A percentile compares a stretch with the other conserved stretches of the same genome.
Evolutionary conservation across 371 early-diverging fungal genomes (phyloP).

Genomic region (Mortierella sp.): DNA sequence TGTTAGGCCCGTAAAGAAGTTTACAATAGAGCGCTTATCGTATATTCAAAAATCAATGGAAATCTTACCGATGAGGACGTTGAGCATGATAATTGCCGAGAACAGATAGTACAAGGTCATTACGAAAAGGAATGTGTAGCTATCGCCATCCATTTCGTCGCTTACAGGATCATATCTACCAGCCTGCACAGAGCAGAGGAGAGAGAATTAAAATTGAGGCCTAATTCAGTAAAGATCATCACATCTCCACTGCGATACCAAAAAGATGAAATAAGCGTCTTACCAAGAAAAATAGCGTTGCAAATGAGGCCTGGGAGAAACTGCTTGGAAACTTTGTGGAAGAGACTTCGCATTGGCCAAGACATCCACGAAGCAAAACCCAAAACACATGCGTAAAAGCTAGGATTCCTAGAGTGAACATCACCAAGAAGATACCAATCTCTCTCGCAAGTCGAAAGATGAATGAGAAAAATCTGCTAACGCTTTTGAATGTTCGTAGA

Average conservation of each 20-base stretch:
- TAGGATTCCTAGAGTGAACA: neutral
- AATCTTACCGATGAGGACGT: conserved; percentile 21
- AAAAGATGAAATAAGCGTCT: neutral
- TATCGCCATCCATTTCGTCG: neutral
- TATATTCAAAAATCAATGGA: neutral
- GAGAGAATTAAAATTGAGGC: neutral
- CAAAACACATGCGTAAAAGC: conserved; percentile 1
- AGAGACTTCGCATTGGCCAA: too few species aligned
- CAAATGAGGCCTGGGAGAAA: neutral
- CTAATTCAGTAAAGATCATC: too few species aligned
- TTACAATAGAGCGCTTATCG: neutral
- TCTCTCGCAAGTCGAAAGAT: conserved; percentile 4
- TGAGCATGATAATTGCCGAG: conserved; percentile 17
- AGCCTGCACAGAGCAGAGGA: neutral
- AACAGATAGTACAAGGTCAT: conserved; percentile 23
- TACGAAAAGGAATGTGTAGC: conserved; percentile 5
- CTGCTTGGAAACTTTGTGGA: neutral
- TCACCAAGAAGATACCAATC: neutral
- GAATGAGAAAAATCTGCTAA: neutral
- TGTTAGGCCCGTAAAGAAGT: too few species aligned
- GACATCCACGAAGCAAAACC: neutral
- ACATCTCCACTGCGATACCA: neutral
- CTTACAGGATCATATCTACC: conserved; percentile 21
- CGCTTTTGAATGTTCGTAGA: neutral
- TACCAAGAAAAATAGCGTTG: conserved; percentile 21